Percentiles rank a stretch among this genome's conserved stretches.
Conservation (phyloP, 306 rosid species). For the Acacia melanoxylon region DNA sequence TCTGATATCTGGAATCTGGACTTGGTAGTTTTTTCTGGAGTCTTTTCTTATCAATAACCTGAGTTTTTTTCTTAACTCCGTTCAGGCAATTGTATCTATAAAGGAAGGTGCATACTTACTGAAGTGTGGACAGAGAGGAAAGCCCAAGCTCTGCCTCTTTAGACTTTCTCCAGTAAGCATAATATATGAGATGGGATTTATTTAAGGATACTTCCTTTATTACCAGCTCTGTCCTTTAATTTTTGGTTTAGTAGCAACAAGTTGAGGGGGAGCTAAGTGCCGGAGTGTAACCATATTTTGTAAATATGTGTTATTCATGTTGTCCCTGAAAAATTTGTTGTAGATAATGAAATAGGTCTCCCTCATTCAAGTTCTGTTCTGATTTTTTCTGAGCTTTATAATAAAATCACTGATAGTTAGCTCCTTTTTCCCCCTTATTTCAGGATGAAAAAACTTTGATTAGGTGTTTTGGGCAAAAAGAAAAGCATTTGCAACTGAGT, state of each 20-base stretch:
- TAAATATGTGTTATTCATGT: neutral
- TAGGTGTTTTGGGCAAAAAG: constrained; percentile 77
- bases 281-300: neutral
- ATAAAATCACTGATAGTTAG: neutral
- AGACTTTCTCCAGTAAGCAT: constrained; percentile 71
- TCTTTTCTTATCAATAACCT: constrained; percentile 19
- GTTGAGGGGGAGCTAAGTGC: neutral
- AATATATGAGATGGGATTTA: neutral
- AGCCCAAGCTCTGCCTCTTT: constrained; percentile 80
- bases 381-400: constrained; percentile 19
- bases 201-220: neutral
- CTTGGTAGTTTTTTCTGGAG: constrained; percentile 26
- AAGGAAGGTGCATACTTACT: constrained; percentile 86
- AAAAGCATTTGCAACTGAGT: constrained; percentile 72
- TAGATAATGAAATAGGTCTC: neutral
- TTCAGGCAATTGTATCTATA: constrained; percentile 80
- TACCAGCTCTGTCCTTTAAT: too few species aligned
- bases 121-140: constrained; percentile 75
- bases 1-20: constrained; percentile 4
- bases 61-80: constrained; percentile 13
- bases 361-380: neutral
- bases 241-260: neutral
- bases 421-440: constrained; percentile 22
- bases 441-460: constrained; percentile 85
- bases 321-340: neutral